Evolutionary conservation across 345 rosid species (phyloP).

Genomic region (Aquilaria malaccensis): DNA sequence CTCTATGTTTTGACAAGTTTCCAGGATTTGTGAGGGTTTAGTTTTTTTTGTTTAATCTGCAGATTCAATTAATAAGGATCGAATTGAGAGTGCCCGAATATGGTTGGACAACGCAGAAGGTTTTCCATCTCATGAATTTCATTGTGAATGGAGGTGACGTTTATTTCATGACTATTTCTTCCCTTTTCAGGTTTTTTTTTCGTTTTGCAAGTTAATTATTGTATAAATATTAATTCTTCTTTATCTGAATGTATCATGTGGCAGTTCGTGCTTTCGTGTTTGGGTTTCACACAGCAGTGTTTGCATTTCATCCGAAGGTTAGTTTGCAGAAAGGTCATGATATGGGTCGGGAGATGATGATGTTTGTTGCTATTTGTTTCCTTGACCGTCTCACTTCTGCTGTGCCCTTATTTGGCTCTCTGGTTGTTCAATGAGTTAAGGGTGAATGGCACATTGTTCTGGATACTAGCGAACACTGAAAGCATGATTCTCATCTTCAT

Average conservation of each 20-base stretch:
- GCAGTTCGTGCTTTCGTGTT: conserved; percentile 91
- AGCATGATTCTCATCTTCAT: no score
- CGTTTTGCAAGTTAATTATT: not conserved
- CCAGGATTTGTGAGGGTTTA: not conserved
- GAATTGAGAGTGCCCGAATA: conserved; percentile 94
- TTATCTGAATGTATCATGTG: not conserved
- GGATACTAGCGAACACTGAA: no score
- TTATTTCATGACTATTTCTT: not conserved
- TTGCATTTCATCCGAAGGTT: conserved; percentile 84
- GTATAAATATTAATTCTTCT: not conserved
- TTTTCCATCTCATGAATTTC: conserved; percentile 95
- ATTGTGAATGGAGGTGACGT: conserved; percentile 90
- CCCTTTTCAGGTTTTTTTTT: not conserved
- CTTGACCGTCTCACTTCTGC: no score
- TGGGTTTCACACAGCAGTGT: conserved; percentile 88
- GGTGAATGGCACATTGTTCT: no score
- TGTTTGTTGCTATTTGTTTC: not conserved
- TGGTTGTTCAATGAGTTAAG: no score
- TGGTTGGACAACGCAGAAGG: conserved; percentile 97
- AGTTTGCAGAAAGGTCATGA: conserved; percentile 16
- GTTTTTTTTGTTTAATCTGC: conserved; percentile 13
- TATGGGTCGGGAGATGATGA: not conserved
- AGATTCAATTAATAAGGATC: conserved; percentile 83
- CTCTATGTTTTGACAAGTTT: no score
- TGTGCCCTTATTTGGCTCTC: no score